Conservation (phyloP, 2,329 filamentous ascomycete genomes). For the Paecilomyces dactylethromorphus region DNA sequence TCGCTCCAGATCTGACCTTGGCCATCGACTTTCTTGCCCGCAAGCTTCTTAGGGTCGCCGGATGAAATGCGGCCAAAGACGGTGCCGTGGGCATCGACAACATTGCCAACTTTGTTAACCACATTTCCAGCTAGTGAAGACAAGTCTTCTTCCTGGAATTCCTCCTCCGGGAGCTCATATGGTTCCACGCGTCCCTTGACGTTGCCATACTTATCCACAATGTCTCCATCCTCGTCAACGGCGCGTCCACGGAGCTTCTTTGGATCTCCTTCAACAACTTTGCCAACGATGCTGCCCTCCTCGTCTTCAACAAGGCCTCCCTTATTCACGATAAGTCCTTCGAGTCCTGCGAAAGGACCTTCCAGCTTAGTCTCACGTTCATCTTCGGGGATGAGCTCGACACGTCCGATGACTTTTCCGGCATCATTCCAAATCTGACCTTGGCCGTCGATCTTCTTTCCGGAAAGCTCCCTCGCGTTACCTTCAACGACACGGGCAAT, state of each 20-base stretch:
- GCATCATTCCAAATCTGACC: conserved; percentile 52
- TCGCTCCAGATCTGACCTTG: conserved; percentile 60
- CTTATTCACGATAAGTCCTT: conserved; percentile 51
- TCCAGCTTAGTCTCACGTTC: conserved; percentile 51
- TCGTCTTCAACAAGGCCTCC: conserved; percentile 62
- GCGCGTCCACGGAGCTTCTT: conserved; percentile 66
- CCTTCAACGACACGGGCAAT: conserved; percentile 52
- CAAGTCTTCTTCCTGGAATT: conserved; percentile 45
- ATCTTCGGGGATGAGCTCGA: conserved; percentile 52
- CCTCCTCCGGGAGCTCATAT: conserved; percentile 44
- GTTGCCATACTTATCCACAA: conserved; percentile 68
- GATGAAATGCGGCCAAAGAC: conserved; percentile 53
- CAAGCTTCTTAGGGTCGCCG: conserved; percentile 50
- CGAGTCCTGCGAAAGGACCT: conserved; percentile 52
- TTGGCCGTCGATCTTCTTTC: conserved; percentile 49
- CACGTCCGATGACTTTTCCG: conserved; percentile 51
- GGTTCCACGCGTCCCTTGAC: conserved; percentile 55
- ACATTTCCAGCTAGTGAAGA: conserved; percentile 55
- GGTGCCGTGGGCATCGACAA: conserved; percentile 54
- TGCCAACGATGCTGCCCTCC: conserved; percentile 70
- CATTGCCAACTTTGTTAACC: conserved; percentile 58
- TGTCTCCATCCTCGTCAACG: conserved; percentile 77
- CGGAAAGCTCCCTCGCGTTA: conserved; percentile 50
- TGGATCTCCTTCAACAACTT: conserved; percentile 62
- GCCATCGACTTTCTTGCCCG: conserved; percentile 57